Evolutionary conservation across 2,329 filamentous ascomycete genomes (phyloP), one percentile per base, ranked within the genome.

Genomic region (Coniella lustricola): DNA sequence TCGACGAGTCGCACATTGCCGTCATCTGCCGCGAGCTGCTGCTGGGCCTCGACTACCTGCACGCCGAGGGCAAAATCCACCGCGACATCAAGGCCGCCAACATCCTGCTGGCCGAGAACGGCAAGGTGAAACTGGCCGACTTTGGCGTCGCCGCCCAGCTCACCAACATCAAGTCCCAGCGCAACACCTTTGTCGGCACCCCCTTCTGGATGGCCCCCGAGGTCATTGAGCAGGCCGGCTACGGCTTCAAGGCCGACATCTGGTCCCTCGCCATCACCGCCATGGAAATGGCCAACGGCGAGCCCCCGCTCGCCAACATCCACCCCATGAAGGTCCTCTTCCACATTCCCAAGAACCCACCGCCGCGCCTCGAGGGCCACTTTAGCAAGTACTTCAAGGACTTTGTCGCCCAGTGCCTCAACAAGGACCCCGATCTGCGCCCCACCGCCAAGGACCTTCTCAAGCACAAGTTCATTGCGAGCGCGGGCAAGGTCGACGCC

Each of bases 161-260:
- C 60, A 95, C 89, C 53, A 95, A 96, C 63, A 95, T 97, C 70
- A 96, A 96, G 68, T 96, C 91, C 2, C 90, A 96, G 66, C 82
- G 93, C 47, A 91, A 97, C 67, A 98, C 93, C 0, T 97, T 98
- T 61, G 93, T 98, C 17, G 93, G 93, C 17, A 97, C 91, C 0
- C 93, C 93, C 0, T 95, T 94, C 63, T 95, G 90, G 90, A 95
- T 95, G 90, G 90, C 90, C 1, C 90, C 90, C 1, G 90, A 95
- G 63, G 90, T 95, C 32, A 95, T 95, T 57, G 85, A 94, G 64
- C 89, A 95, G 67, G 81, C 87, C 55, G 79, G 78, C 14, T 82
- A 82, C 54, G 89, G 91, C 64, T 93, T 88, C 71, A 93, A 93
- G 67, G 90, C 90, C 5, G 90, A 95, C 61, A 90, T 95, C 50